Base-by-base conservation (phyloP, 2,329 filamentous ascomycete genomes). In the Hymenoscyphus occultus region DNA sequence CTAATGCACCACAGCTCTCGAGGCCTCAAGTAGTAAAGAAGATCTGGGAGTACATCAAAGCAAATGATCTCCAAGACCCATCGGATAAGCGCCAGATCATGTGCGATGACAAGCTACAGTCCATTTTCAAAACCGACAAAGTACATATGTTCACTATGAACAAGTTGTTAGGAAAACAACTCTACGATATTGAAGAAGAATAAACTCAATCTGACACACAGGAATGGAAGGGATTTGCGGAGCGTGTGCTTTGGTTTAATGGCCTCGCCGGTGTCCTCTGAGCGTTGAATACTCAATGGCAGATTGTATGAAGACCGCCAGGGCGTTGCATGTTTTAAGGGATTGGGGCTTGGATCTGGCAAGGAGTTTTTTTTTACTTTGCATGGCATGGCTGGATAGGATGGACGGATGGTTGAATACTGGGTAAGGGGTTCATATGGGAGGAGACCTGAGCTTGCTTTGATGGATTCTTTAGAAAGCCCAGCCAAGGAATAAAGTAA, bases 121-220 rank as follows among this genome's bases (percentile, higher is more conserved):
- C 90, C 6, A 90, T 99, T 7, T 99, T 99, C 81, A 96, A 96
- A 77, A 86, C 90, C 74, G 87, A 93, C 73, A 91, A 86, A 74
- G 90, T 99, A 60, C 92, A 98, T 78, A 99, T 99, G 95, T 99
- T 99, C 78, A 93, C 92, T 71, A 98, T 99, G 94, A 98, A 97
- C 82, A 97, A 97, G 82, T 86, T 97, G 16, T 86, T 98, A 12
- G 92, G 91, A 68, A 89, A 90, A 76, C 94, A 98, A 74, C 82
- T 98, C 48, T 97, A 96, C 75, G 91, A 90, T 2, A 84, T 91
- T 59, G 92, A 94, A 62, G 92, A 95, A 76, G 65, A 67, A 61
- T 67, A 32, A 58, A n/a, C 7, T 3, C 22, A 16, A 19, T 13
- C 7, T 5, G 28, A 16, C 19, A 7, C 7, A 16, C 22, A 39